Percentiles rank a stretch among this genome's conserved stretches.
These are phyloP conservation scores for Lentinula guzmanii DNA, from an alignment of 768 basidiomycete species.

Conservation along the genomic window DNA sequence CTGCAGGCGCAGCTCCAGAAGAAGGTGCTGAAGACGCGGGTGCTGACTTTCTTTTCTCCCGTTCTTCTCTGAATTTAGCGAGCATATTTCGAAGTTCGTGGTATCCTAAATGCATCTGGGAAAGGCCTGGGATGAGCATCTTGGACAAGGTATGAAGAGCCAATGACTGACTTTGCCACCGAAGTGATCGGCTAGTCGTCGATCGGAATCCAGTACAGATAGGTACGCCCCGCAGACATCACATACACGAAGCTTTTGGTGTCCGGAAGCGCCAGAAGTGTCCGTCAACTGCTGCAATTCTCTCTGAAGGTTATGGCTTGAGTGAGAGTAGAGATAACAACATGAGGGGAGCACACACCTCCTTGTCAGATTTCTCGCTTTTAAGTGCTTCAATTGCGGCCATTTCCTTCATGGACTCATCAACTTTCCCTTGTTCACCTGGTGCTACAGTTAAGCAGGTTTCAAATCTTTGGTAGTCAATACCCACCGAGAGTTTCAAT, in stretches of 20 bases:
- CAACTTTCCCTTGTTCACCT: slow-evolving; percentile 99
- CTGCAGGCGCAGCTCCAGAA: slow-evolving; percentile 23
- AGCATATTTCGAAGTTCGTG: slow-evolving; percentile 97
- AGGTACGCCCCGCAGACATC: slow-evolving; percentile 99
- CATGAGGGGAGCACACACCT: slow-evolving; percentile 43
- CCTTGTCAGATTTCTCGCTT: slow-evolving; percentile 92
- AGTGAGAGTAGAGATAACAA: slow-evolving; percentile 6
- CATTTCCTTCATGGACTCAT: slow-evolving; percentile 98
- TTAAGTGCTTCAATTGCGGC: slow-evolving; percentile 97
- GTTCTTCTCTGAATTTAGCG: slow-evolving; percentile 82
- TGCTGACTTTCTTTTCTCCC: slow-evolving; percentile 70
- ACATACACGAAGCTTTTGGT: slow-evolving; percentile 99
- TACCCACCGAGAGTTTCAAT: slow-evolving; percentile 83
- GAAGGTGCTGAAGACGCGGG: slow-evolving; percentile 35
- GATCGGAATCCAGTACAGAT: slow-evolving; percentile 95
- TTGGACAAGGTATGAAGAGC: neutral
- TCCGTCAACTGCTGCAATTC: slow-evolving; percentile 96
- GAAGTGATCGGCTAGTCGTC: slow-evolving; percentile 98
- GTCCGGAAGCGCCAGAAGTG: slow-evolving; percentile 98
- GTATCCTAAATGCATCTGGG: slow-evolving; percentile 97
- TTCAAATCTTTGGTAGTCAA: neutral
- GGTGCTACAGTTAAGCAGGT: slow-evolving; percentile 1
- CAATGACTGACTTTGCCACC: slow-evolving; percentile 83
- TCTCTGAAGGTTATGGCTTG: slow-evolving; percentile 40
- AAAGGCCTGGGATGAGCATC: slow-evolving; percentile 14